Evolutionary conservation across 768 basidiomycete genomes (phyloP).

Genomic region (Xerocomus potaroensis): DNA sequence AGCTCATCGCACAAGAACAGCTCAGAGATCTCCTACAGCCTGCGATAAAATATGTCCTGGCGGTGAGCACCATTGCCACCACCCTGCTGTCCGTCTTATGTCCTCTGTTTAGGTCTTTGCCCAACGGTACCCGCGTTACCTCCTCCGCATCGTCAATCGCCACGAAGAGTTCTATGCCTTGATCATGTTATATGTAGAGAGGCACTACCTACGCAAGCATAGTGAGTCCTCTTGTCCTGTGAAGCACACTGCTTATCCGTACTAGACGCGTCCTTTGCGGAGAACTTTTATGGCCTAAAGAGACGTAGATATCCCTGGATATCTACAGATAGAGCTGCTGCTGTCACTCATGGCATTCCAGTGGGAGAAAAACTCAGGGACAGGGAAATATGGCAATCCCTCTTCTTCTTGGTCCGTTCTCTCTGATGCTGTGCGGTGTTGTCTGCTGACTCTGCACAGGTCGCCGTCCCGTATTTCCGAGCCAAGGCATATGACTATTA

Average conservation of each 20-base stretch:
- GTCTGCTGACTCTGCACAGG: conserved; percentile 31
- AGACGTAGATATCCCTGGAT: conserved; percentile 69
- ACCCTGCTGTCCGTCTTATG: not conserved
- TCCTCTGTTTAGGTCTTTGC: conserved; percentile 73
- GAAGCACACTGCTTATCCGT: conserved; percentile 2
- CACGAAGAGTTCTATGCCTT: conserved; percentile 96
- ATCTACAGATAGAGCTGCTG: conserved; percentile 59
- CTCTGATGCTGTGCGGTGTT: not conserved
- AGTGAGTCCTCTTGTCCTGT: conserved; percentile 43
- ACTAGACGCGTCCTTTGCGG: conserved; percentile 87
- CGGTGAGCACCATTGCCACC: conserved; percentile 47
- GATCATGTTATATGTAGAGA: conserved; percentile 86
- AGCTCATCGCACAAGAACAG: conserved; percentile 91
- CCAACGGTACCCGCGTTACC: conserved; percentile 89
- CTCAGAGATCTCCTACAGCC: conserved; percentile 89
- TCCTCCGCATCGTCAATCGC: conserved; percentile 83
- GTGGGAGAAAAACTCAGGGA: conserved; percentile 60
- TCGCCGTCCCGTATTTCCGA: conserved; percentile 84
- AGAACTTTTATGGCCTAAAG: conserved; percentile 94
- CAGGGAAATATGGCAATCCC: conserved; percentile 68
- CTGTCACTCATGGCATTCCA: conserved; percentile 64
- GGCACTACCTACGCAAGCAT: conserved; percentile 83
- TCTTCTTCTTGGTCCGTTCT: conserved; percentile 75
- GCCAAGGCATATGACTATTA: conserved; percentile 89
- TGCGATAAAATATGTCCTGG: conserved; percentile 89